Percentiles rank a stretch among this genome's conserved stretches.
phyloP scores from a whole-genome alignment of 176 grass and related monocot species.

The Poa annua region DNA sequence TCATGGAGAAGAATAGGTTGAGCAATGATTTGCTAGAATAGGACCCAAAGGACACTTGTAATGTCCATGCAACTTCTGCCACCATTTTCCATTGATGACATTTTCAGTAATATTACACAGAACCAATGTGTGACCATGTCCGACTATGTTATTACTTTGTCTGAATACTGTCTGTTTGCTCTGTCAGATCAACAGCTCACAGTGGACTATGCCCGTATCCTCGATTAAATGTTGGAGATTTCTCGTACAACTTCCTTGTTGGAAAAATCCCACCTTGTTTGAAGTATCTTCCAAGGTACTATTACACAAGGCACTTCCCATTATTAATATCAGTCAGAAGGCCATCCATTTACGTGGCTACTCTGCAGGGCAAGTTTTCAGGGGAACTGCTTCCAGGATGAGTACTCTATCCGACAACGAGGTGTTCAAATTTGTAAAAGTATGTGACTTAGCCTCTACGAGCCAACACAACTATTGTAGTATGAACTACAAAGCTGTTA shows the following conservation, averaged over 20 bases:
- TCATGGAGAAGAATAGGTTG: background rate
- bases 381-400: slow-evolving; percentile 96
- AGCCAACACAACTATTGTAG: background rate
- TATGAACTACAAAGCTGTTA: background rate
- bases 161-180: slow-evolving; percentile 4
- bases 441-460: slow-evolving; percentile 31
- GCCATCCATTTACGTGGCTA: slow-evolving; percentile 26
- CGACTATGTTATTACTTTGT: background rate
- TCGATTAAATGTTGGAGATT: slow-evolving; percentile 77
- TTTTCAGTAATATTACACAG: background rate
- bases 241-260: slow-evolving; percentile 92
- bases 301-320: slow-evolving; percentile 5
- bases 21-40: background rate
- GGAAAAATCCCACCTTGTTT: slow-evolving; percentile 95
- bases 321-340: slow-evolving; percentile 38
- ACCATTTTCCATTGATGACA: background rate
- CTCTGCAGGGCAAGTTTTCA: slow-evolving; percentile 90
- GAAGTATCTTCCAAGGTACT: slow-evolving; percentile 94
- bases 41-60: background rate
- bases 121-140: slow-evolving; percentile 28
- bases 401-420: slow-evolving; percentile 68
- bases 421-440: slow-evolving; percentile 63
- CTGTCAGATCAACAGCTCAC: slow-evolving; percentile 49
- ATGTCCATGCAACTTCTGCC: background rate
- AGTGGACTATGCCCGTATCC: slow-evolving; percentile 71